Base-by-base conservation (phyloP, 495 filamentous ascomycete genomes). In the Acidomyces sp. region DNA sequence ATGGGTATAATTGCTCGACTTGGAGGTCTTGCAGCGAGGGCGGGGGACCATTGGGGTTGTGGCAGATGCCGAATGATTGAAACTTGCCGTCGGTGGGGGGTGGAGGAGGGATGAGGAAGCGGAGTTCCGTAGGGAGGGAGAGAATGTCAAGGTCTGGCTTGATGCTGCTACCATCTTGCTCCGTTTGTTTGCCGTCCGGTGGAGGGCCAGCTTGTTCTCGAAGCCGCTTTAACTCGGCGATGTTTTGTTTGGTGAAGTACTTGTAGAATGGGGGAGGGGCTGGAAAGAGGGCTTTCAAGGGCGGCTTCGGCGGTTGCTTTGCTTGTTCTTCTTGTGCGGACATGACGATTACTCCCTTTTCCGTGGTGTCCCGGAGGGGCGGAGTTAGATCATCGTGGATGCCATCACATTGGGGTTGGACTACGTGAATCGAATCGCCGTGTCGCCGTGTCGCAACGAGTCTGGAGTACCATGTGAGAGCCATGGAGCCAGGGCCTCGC, bases 261-360 rank as follows among this genome's bases (percentile, higher is more conserved):
- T 82, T 80, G 74, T 84, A 96, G 66, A 93, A 86, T 3, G 81
- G 77, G 16, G 90, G 90, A 3, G 90, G 90, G 12, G 80, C 70
- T 13, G 90, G 88, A 61, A 85, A 85, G 19, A 74, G 34, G 24
- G 42, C 42, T 30, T 37, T 21, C 34, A 32, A 20, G 24, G 34
- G 42, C 9, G 7, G 7, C 9, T 9, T 9, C 6, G 31, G 6
- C 6, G 31, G 12, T 18, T 34, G 31, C 16, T 45, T 18, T 37
- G n/a, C 16, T 23, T 36, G 29, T 43, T 22, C 21, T 20, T 15
- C 32, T 20, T 45, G 32, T 3, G 34, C 13, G 31, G 15, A 17
- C 26, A 9, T 29, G 26, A 29, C 26, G 9, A 9, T 29, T 9
- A 9, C 13, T 9, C n/a, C n/a, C n/a, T n/a, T n/a, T n/a, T n/a